These are phyloP conservation scores for Penicillium coprophilum DNA, from an alignment of 495 filamentous ascomycete species.

Conservation along the genomic window DNA sequence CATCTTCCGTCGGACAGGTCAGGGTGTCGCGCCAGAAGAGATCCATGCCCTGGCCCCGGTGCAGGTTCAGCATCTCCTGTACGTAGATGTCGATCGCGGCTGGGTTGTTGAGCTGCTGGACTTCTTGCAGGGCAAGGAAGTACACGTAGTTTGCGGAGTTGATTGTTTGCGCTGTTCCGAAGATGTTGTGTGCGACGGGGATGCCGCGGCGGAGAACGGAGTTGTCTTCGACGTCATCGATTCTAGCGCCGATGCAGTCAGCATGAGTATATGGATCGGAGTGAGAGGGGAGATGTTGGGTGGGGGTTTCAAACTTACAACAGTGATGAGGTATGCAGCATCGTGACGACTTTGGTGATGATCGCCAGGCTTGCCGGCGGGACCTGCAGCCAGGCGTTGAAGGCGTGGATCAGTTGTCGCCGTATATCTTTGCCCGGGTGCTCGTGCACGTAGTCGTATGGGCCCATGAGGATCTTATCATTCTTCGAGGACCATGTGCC, in stretches of 20 bases:
- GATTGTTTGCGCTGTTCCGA: conserved; percentile 93
- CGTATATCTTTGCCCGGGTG: conserved; percentile 94
- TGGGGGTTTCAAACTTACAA: conserved; percentile 47
- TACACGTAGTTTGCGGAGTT: conserved; percentile 98
- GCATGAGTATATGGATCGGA: neutral
- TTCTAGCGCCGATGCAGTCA: conserved; percentile 35
- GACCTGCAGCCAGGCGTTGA: conserved; percentile 87
- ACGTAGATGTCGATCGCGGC: conserved; percentile 73
- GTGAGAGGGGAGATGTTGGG: neutral
- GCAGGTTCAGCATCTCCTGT: conserved; percentile 89
- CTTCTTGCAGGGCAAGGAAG: conserved; percentile 81
- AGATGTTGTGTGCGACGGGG: conserved; percentile 92
- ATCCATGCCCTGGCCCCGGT: conserved; percentile 96
- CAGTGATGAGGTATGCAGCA: conserved; percentile 92
- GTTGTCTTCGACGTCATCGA: conserved; percentile 90
- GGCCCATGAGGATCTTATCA: conserved; percentile 76
- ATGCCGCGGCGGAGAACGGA: conserved; percentile 82
- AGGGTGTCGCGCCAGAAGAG: conserved; percentile 95
- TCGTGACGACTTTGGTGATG: conserved; percentile 84
- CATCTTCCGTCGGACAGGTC: conserved; percentile 90
- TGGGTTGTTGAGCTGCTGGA: conserved; percentile 73
- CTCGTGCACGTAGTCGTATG: conserved; percentile 81
- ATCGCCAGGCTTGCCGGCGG: conserved; percentile 72
- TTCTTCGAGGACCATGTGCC: conserved; percentile 67
- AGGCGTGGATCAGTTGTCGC: conserved; percentile 79